These are phyloP conservation scores for Boletus rubescentipes DNA, from an alignment of 768 basidiomycete species.

Conservation along the genomic window DNA sequence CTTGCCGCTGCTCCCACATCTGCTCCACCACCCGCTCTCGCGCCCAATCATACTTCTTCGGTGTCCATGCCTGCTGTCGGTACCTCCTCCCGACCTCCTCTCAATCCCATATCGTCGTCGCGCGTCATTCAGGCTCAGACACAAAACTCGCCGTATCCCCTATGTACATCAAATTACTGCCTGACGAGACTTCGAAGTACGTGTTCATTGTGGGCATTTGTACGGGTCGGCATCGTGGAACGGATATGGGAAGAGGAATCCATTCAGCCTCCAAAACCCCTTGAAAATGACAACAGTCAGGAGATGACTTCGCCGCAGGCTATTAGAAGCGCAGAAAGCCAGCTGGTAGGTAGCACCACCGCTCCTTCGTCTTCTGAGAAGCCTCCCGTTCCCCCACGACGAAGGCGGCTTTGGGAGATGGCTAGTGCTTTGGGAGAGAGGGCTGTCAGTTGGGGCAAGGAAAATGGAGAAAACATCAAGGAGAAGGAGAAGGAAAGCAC, in stretches of 20 bases:
- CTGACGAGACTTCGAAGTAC: conserved; percentile 77
- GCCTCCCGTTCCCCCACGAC: conserved; percentile 64
- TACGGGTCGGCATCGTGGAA: conserved; percentile 78
- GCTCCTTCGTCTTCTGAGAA: conserved; percentile 33
- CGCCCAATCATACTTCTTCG: conserved; percentile 22
- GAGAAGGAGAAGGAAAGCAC: conserved; percentile 33
- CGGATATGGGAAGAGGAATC: conserved; percentile 87
- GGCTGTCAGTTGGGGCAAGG: conserved; percentile 55
- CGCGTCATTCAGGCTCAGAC: conserved; percentile 24
- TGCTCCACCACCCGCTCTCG: conserved; percentile 21
- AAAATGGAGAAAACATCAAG: conserved; percentile 28
- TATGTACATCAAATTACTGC: conserved; percentile 87
- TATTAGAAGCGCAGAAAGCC: not conserved
- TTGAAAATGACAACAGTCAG: conserved; percentile 11
- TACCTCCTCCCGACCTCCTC: conserved; percentile 17
- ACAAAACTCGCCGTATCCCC: conserved; percentile 48
- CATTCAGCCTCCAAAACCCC: conserved; percentile 31
- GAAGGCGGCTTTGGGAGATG: conserved; percentile 66
- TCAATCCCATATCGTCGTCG: conserved; percentile 45
- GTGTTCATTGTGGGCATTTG: conserved; percentile 89
- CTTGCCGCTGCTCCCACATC: conserved; percentile 38
- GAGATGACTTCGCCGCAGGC: not conserved
- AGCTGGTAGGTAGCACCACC: not conserved
- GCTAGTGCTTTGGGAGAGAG: conserved; percentile 60
- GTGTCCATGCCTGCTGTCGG: conserved; percentile 36